Conservation (phyloP, 179 eudicot species). For the Carnegiea gigantea region DNA sequence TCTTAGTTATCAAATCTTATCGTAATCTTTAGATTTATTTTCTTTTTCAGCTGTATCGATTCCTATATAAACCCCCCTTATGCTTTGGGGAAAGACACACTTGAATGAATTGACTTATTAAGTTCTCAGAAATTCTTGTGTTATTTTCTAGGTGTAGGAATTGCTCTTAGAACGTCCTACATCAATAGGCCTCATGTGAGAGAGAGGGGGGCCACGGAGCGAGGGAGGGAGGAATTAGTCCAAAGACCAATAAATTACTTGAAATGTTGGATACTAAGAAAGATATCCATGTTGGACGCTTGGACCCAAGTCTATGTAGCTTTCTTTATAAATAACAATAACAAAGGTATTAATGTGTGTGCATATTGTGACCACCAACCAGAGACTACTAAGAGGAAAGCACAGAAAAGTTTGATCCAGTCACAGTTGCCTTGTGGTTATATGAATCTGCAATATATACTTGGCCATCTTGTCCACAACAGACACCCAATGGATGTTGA, state of each 20-base stretch:
- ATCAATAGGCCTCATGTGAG: no score
- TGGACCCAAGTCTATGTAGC: not conserved
- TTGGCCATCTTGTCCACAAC: constrained; percentile 74
- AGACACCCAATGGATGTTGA: constrained; percentile 92
- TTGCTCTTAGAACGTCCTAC: no score
- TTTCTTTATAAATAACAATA: no score
- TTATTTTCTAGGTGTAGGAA: no score
- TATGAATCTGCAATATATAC: constrained; percentile 92
- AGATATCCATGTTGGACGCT: not conserved
- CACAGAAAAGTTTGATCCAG: not conserved
- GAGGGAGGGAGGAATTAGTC: not conserved
- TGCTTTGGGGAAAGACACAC: no score
- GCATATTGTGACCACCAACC: not conserved
- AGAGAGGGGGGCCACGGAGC: no score
- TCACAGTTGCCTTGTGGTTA: constrained; percentile 82
- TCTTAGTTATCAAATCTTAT: no score
- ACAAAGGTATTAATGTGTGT: not conserved
- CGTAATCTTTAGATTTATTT: no score
- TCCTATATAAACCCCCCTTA: no score
- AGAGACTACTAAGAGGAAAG: not conserved
- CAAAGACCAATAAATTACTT: not conserved
- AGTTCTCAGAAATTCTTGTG: no score
- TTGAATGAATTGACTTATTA: no score
- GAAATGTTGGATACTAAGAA: not conserved
- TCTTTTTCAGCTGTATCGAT: no score